These are phyloP conservation scores for Aspergillus puulaauensis DNA, from an alignment of 2,329 filamentous ascomycete species.

Conservation along the genomic window DNA sequence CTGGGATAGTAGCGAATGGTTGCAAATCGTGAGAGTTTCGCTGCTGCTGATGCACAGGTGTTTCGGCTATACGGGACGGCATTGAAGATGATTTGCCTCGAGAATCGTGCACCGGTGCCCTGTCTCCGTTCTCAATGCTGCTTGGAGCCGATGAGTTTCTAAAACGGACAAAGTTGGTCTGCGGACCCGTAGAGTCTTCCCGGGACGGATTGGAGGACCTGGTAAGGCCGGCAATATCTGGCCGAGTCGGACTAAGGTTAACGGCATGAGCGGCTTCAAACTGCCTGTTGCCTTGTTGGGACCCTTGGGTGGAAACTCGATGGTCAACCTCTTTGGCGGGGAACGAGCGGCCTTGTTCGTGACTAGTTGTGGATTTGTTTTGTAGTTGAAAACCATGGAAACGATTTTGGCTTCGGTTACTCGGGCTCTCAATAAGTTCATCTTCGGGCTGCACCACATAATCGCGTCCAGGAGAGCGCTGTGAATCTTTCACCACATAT, in stretches of 20 bases:
- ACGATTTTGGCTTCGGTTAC: neutral
- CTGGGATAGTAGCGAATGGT: conserved; percentile 36
- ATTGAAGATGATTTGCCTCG: conserved; percentile 37
- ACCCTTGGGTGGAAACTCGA: conserved; percentile 26
- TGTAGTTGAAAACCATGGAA: conserved; percentile 6
- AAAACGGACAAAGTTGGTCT: conserved; percentile 14
- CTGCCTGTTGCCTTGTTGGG: conserved; percentile 12
- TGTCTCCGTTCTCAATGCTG: conserved; percentile 4
- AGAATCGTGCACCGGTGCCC: conserved; percentile 10
- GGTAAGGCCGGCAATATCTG: conserved; percentile 11
- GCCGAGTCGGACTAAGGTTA: conserved; percentile 4
- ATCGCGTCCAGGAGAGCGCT: conserved; percentile 28
- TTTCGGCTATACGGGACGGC: conserved; percentile 41
- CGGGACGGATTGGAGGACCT: conserved; percentile 7
- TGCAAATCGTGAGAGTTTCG: conserved; percentile 25
- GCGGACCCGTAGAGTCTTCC: conserved; percentile 7
- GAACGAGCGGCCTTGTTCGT: conserved; percentile 16
- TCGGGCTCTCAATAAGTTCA: neutral
- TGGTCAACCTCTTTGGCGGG: conserved; percentile 16
- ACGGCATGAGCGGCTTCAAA: conserved; percentile 6
- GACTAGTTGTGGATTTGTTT: conserved; percentile 10
- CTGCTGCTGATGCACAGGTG: conserved; percentile 32
- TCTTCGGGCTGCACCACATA: conserved; percentile 7
- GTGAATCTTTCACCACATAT: conserved; percentile 38
- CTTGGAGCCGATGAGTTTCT: conserved; percentile 15